phyloP scores from a whole-genome alignment of 495 filamentous ascomycete genomes.

The Talaromyces liani region DNA sequence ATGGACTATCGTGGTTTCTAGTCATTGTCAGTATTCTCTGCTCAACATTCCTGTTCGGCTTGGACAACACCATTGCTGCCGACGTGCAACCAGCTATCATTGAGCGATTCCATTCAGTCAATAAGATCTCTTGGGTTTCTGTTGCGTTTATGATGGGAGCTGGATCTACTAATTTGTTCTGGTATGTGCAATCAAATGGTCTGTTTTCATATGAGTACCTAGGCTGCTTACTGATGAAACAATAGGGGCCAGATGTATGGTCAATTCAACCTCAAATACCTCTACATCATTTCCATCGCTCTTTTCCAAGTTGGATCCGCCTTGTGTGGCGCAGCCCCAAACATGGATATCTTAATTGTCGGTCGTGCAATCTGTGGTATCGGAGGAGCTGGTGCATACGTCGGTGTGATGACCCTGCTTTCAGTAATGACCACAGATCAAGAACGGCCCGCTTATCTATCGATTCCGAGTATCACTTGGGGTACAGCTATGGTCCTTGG shows the following conservation, averaged over 20 bases:
- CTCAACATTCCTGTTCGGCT: conserved; percentile 44
- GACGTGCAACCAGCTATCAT: conserved; percentile 50
- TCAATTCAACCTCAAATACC: conserved; percentile 26
- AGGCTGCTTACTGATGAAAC: neutral
- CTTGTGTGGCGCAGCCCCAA: conserved; percentile 23
- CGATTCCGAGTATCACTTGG: conserved; percentile 26
- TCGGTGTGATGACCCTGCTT: conserved; percentile 36
- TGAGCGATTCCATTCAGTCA: conserved; percentile 37
- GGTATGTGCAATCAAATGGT: conserved; percentile 13
- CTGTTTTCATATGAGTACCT: neutral
- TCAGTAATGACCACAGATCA: conserved; percentile 29
- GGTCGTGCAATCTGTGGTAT: conserved; percentile 27
- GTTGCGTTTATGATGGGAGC: conserved; percentile 46
- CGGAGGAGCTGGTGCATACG: conserved; percentile 43
- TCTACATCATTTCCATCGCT: conserved; percentile 16
- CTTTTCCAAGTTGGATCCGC: conserved; percentile 27
- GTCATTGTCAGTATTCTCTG: conserved; percentile 41
- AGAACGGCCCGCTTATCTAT: conserved; percentile 39
- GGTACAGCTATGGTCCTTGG: conserved; percentile 41
- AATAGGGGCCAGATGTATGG: conserved; percentile 36
- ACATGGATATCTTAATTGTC: conserved; percentile 22
- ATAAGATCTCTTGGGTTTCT: conserved; percentile 49
- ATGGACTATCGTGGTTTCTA: conserved; percentile 25
- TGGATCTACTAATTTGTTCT: conserved; percentile 37
- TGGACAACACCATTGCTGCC: conserved; percentile 58